Evolutionary conservation across 371 early-diverging fungal species (phyloP).

Genomic region (Coemansia sp.): DNA sequence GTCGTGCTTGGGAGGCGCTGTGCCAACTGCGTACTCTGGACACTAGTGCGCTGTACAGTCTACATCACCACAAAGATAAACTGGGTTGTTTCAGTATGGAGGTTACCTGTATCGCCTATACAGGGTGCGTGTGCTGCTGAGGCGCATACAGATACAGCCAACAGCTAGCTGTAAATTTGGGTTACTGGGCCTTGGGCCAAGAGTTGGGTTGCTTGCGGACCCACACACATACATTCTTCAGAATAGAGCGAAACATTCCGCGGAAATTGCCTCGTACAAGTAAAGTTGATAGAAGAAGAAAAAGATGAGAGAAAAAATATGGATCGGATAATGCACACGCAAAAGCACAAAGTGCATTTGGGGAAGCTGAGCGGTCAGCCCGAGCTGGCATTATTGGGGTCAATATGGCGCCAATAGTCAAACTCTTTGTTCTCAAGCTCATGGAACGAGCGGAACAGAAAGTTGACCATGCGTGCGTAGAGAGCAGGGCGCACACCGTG

Average conservation of each 20-base stretch:
- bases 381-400: slow-evolving; percentile 19
- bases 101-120: neutral
- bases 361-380: neutral
- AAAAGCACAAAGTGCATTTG: neutral
- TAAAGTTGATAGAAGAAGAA: neutral
- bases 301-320: neutral
- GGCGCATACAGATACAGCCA: neutral
- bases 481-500: slow-evolving; percentile 67
- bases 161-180: neutral
- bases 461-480: slow-evolving; percentile 52
- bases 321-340: neutral
- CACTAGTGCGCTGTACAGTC: slow-evolving; percentile 12
- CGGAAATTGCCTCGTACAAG: neutral
- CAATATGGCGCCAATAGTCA: slow-evolving; percentile 42
- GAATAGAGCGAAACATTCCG: slow-evolving; percentile 16
- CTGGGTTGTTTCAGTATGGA: neutral
- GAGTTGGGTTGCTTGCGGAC: neutral
- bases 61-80: slow-evolving; percentile 5
- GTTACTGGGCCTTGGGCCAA: neutral
- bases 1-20: slow-evolving; percentile 6
- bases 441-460: slow-evolving; percentile 52
- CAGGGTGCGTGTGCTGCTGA: neutral
- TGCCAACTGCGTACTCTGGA: slow-evolving; percentile 7
- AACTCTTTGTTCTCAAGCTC: slow-evolving; percentile 49
- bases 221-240: slow-evolving; percentile 23